Percentiles rank a stretch among this genome's conserved stretches.
Evolutionary conservation across 352 stramenopile genomes (phyloP).

Genomic region (Phytopythium boreale): DNA sequence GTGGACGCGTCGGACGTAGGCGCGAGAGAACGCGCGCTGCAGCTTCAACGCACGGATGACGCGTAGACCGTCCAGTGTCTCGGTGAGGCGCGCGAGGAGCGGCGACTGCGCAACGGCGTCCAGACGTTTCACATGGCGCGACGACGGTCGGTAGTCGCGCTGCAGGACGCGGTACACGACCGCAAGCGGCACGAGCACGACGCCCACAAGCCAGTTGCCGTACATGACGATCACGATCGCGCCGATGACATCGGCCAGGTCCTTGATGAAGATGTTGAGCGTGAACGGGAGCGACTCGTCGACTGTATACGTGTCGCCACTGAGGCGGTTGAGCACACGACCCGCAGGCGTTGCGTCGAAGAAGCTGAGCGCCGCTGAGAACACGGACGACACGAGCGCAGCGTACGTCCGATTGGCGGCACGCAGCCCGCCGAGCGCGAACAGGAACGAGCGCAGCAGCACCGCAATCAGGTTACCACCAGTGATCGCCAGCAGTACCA

Average conservation of each 20-base stretch:
- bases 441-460: conserved; percentile 80
- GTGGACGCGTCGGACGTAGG: conserved; percentile 51
- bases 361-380: conserved; percentile 55
- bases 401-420: conserved; percentile 66
- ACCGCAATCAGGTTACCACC: conserved; percentile 62
- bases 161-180: conserved; percentile 70
- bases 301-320: conserved; percentile 76
- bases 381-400: conserved; percentile 47
- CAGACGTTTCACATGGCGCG: conserved; percentile 66
- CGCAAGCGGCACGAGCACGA: conserved; percentile 71
- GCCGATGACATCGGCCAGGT: conserved; percentile 67
- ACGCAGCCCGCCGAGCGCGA: conserved; percentile 73
- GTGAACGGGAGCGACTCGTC: conserved; percentile 88
- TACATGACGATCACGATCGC: conserved; percentile 79
- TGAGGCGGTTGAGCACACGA: conserved; percentile 76
- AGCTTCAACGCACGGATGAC: conserved; percentile 61
- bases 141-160: conserved; percentile 60
- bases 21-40: conserved; percentile 33
- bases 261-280: conserved; percentile 87
- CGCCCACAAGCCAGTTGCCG: conserved; percentile 66
- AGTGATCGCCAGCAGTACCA: conserved; percentile 62
- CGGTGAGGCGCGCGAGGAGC: conserved; percentile 68
- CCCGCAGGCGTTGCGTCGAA: conserved; percentile 69
- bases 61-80: conserved; percentile 66
- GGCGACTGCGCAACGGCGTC: conserved; percentile 73